phyloP scores from a whole-genome alignment of 768 basidiomycete genomes.

The Hortiboletus flavorubellus region DNA sequence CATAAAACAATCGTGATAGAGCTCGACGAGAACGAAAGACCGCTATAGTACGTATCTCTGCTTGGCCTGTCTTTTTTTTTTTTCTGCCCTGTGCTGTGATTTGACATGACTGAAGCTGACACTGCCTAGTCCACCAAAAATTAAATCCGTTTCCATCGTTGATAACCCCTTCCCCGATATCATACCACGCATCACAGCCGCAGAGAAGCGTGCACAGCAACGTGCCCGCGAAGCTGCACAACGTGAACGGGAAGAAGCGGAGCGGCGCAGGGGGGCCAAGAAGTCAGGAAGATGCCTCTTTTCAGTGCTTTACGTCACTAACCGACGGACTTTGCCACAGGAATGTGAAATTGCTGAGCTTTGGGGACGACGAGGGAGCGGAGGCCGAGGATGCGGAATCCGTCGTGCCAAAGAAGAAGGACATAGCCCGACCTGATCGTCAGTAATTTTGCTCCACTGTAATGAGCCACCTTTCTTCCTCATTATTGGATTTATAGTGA shows the following conservation, averaged over 20 bases:
- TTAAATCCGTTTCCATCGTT: conserved; percentile 76
- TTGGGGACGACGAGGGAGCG: conserved; percentile 68
- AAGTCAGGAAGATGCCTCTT: conserved; percentile 55
- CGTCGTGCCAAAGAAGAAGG: conserved; percentile 66
- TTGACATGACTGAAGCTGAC: neutral
- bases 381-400: conserved; percentile 57
- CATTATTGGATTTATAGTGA: conserved; percentile 19
- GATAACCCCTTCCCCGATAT: conserved; percentile 97
- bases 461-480: neutral
- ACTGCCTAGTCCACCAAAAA: conserved; percentile 78
- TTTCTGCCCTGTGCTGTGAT: neutral
- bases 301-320: neutral
- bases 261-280: conserved; percentile 73
- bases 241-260: conserved; percentile 73
- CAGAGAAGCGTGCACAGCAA: conserved; percentile 82
- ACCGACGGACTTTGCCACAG: conserved; percentile 37
- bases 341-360: conserved; percentile 87
- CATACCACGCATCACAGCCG: conserved; percentile 92
- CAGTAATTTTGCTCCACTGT: conserved; percentile 29
- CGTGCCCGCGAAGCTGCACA: conserved; percentile 74
- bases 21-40: conserved; percentile 68
- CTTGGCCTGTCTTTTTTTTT: neutral
- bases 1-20: conserved; percentile 40
- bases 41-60: conserved; percentile 63
- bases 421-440: conserved; percentile 84